These are phyloP conservation scores for Pyrenopolyporus hunteri DNA, from an alignment of 495 filamentous ascomycete species.

Conservation along the genomic window DNA sequence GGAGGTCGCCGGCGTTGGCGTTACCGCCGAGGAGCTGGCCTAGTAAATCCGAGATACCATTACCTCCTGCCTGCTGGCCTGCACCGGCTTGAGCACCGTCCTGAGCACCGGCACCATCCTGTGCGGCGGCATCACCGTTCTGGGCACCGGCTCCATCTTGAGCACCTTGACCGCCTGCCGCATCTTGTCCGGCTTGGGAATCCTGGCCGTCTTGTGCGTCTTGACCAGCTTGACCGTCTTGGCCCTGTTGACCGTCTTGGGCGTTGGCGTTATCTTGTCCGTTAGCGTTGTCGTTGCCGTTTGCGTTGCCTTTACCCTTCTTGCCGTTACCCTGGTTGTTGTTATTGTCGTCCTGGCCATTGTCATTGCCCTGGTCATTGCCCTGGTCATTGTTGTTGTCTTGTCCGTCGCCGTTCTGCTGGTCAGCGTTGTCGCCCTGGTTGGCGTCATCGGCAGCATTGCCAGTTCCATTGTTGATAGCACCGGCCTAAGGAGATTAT, in stretches of 20 bases:
- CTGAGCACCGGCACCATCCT: neutral
- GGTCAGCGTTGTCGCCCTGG: neutral
- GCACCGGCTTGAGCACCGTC: constrained; percentile 6
- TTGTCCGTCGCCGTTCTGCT: constrained; percentile 7
- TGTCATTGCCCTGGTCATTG: neutral
- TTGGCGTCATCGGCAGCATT: constrained; percentile 9
- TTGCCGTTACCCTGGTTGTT: constrained; percentile 3
- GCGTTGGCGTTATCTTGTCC: constrained; percentile 11
- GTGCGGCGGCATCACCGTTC: constrained; percentile 1
- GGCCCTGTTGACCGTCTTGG: neutral
- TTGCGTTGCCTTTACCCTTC: neutral
- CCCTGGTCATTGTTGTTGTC: constrained; percentile 11
- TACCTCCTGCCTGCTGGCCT: constrained; percentile 20
- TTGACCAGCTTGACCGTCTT: too few relatives aligned
- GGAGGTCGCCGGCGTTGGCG: constrained; percentile 2
- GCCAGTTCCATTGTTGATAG: constrained; percentile 25
- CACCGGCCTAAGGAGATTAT: constrained; percentile 14
- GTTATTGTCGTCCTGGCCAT: too few relatives aligned
- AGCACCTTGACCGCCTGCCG: neutral
- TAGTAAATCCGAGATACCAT: constrained; percentile 19
- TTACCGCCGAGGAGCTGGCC: constrained; percentile 20
- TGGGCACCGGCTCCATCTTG: constrained; percentile 12
- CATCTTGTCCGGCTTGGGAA: constrained; percentile 5
- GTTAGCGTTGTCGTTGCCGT: neutral
- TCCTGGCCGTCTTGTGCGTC: constrained; percentile 3